Conservation (phyloP, 345 rosid genomes). For the Populus euphratica region DNA sequence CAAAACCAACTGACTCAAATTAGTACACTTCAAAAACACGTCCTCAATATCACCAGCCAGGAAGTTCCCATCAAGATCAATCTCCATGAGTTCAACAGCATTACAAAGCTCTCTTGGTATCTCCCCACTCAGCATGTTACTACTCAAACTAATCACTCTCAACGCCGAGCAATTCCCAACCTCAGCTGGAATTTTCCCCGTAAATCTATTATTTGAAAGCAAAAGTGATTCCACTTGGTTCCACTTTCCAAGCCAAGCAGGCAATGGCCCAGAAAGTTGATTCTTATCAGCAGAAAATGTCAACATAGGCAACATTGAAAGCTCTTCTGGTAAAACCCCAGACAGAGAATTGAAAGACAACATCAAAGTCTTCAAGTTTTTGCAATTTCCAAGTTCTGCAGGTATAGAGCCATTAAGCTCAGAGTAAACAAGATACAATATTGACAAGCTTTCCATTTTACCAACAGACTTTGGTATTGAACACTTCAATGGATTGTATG, state of each 20-base stretch:
- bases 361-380: slow-evolving; percentile 55
- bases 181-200: slow-evolving; percentile 55
- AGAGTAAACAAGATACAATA: slow-evolving; percentile 54
- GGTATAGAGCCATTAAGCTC: slow-evolving; percentile 70
- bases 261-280: slow-evolving; percentile 62
- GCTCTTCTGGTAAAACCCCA: slow-evolving; percentile 61
- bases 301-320: slow-evolving; percentile 52
- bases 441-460: slow-evolving; percentile 42
- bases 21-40: slow-evolving; percentile 52
- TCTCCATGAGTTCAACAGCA: slow-evolving; percentile 49
- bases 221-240: slow-evolving; percentile 52
- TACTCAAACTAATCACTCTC: slow-evolving; percentile 51
- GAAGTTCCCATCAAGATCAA: slow-evolving; percentile 56
- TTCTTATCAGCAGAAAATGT: slow-evolving; percentile 75
- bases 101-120: slow-evolving; percentile 72
- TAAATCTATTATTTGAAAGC: slow-evolving; percentile 52
- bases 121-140: slow-evolving; percentile 53
- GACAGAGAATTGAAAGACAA: slow-evolving; percentile 69
- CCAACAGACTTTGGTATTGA: slow-evolving; percentile 59
- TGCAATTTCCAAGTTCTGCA: slow-evolving; percentile 62
- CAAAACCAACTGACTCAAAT: slow-evolving; percentile 59
- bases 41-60: slow-evolving; percentile 55
- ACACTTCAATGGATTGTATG: slow-evolving; percentile 72
- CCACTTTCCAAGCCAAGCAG: slow-evolving; percentile 79
- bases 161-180: slow-evolving; percentile 57